phyloP scores from a whole-genome alignment of 331 rosid genomes.

The Pyrus hybrid region DNA sequence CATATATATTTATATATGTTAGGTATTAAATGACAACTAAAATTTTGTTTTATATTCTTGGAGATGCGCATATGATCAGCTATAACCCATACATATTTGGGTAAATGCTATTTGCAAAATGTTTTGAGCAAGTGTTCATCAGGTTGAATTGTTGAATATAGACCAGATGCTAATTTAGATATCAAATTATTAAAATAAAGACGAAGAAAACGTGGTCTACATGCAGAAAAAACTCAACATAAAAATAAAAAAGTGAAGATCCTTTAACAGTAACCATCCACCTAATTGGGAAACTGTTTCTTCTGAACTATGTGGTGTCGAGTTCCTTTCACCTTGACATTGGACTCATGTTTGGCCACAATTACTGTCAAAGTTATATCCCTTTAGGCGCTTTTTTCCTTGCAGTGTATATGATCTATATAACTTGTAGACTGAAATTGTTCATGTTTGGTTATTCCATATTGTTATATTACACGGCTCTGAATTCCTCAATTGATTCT shows the following conservation, averaged over 20 bases:
- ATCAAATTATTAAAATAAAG: neutral
- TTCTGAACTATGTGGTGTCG: neutral
- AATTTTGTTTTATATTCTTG: neutral
- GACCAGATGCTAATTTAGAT: neutral
- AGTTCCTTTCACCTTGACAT: neutral
- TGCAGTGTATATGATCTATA: neutral
- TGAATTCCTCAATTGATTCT: conserved; percentile 14
- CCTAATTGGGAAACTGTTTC: neutral
- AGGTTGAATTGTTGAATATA: neutral
- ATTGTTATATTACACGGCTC: neutral
- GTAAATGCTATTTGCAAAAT: neutral
- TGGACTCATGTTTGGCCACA: neutral
- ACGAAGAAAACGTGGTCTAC: no score
- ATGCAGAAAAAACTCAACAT: neutral
- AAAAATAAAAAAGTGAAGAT: neutral
- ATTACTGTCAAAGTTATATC: neutral
- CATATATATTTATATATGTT: neutral
- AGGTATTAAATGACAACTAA: neutral
- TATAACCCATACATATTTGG: neutral
- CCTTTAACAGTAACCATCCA: neutral
- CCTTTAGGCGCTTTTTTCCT: neutral
- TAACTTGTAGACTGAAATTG: neutral
- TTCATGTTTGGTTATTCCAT: neutral
- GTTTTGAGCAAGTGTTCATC: neutral
- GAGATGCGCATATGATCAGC: neutral